These are phyloP conservation scores for Taxillus chinensis DNA, from an alignment of 164 flowering plant species.

Conservation along the genomic window DNA sequence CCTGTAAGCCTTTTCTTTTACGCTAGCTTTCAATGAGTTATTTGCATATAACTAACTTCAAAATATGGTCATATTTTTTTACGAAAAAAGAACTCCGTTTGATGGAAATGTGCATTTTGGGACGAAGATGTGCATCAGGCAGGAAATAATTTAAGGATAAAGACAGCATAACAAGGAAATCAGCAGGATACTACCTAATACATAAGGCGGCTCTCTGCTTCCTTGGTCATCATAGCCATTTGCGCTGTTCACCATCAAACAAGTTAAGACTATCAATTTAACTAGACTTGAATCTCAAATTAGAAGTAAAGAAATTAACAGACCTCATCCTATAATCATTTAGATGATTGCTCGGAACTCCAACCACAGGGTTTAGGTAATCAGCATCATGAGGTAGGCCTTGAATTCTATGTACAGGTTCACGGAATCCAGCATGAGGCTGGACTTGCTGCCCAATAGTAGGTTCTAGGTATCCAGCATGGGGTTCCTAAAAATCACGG, in stretches of 20 bases:
- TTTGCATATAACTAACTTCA: no score
- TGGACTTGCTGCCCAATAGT: not conserved
- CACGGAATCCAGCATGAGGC: not conserved
- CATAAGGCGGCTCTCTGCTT: constrained; percentile 15
- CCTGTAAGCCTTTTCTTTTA: no score
- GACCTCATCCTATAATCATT: constrained; percentile 18
- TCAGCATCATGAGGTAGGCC: not conserved
- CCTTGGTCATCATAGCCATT: constrained; percentile 19
- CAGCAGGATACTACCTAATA: constrained; percentile 20
- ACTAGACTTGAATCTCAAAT: constrained; percentile 1
- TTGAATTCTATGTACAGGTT: not conserved
- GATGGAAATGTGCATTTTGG: not conserved
- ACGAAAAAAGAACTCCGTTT: no score
- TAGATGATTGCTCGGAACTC: constrained; percentile 10
- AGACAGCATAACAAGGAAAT: not conserved
- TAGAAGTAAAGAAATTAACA: not conserved
- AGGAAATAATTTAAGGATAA: not conserved
- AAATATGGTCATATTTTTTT: no score
- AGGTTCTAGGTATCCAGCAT: constrained; percentile 23
- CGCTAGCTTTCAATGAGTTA: no score
- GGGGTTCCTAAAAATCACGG: constrained; percentile 22
- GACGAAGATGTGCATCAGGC: not conserved
- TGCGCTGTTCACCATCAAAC: constrained; percentile 13
- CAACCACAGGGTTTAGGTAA: constrained; percentile 15
- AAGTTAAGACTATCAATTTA: constrained; percentile 4